A percentile compares a stretch with the other conserved stretches of the same genome.
Conservation (phyloP, 176 grass and related monocot species). For the Leersia perrieri region DNA sequence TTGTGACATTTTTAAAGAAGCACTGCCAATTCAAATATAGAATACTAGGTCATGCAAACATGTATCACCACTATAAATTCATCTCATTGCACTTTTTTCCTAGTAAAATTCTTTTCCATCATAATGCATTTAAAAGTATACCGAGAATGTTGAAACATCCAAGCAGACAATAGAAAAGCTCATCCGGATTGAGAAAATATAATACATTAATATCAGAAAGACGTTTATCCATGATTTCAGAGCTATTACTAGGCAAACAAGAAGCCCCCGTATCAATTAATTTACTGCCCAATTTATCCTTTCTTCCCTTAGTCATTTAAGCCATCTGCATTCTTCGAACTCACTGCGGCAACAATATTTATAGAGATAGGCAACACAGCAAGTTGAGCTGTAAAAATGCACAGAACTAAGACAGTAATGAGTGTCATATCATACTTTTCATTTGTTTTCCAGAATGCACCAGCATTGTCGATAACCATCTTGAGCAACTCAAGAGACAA, state of each 20-base stretch:
- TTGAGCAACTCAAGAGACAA: conserved; percentile 88
- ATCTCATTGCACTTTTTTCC: neutral
- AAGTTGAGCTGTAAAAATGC: conserved; percentile 19
- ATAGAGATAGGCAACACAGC: neutral
- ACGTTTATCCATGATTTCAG: neutral
- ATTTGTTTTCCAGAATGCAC: conserved; percentile 73
- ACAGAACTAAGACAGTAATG: conserved; percentile 10
- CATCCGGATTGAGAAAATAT: neutral
- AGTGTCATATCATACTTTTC: conserved; percentile 57
- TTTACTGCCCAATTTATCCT: neutral
- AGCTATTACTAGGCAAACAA: conserved; percentile 14
- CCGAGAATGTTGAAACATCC: neutral
- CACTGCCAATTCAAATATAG: neutral
- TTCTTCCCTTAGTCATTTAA: conserved; percentile 25
- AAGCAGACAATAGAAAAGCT: neutral
- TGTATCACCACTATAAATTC: neutral
- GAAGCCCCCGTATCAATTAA: conserved; percentile 7
- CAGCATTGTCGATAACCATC: conserved; percentile 86
- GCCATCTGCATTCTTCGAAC: conserved; percentile 35
- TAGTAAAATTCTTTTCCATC: neutral
- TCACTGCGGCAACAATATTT: conserved; percentile 1
- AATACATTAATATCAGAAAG: neutral
- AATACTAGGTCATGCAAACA: neutral
- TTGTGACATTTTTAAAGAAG: conserved; percentile 5
- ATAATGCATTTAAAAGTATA: neutral